These are phyloP conservation scores for Symbiodinium pilosum DNA, from an alignment of 73 alveolate genomes.

Conservation along the genomic window DNA sequence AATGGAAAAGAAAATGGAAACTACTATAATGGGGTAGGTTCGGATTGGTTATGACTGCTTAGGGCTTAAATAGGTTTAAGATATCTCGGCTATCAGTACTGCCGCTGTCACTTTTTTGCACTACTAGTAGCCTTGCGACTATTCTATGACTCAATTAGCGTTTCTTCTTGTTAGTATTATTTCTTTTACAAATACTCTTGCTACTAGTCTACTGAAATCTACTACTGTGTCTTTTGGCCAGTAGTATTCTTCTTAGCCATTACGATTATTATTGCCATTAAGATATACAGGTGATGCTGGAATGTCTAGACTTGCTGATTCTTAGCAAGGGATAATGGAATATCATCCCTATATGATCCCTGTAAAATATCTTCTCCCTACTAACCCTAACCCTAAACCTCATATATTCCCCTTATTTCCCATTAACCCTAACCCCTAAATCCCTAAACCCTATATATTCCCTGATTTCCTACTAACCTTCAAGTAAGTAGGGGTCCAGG, in stretches of 20 bases:
- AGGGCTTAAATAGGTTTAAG: neutral
- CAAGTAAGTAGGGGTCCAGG: neutral
- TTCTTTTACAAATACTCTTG: neutral
- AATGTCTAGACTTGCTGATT: neutral
- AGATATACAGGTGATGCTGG: neutral
- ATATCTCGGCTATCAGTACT: neutral
- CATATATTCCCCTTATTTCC: too few relatives aligned
- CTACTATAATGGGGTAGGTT: neutral
- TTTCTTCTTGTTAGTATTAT: neutral
- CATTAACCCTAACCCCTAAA: neutral
- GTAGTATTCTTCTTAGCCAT: neutral
- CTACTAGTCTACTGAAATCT: neutral
- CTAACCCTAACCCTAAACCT: neutral
- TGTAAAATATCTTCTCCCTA: too few relatives aligned
- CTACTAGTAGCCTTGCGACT: neutral
- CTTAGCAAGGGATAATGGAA: neutral
- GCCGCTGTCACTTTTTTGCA: neutral
- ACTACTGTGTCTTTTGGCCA: neutral
- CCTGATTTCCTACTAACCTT: neutral
- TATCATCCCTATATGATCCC: neutral
- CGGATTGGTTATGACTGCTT: neutral
- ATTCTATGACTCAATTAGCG: neutral
- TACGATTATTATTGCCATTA: neutral
- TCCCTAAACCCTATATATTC: neutral
- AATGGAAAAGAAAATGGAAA: too few relatives aligned